Conservation (phyloP, 192 early-diverging fungal species). For the Diversispora epigaea region DNA sequence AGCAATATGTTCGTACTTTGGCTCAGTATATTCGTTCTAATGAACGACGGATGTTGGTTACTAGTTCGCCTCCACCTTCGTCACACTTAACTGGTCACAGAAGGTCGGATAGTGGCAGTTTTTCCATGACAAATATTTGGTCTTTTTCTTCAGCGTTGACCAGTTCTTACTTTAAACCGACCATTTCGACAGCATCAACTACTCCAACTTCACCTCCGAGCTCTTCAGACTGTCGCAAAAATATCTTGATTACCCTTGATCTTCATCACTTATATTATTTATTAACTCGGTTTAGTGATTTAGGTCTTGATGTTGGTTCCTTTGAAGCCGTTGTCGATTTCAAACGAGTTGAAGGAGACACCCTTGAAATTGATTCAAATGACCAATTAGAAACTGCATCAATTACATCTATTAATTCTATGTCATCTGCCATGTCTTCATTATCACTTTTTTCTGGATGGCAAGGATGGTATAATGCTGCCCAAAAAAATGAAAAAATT, state of each 20-base stretch:
- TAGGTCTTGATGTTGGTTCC: conserved; percentile 43
- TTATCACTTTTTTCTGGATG: conserved; percentile 45
- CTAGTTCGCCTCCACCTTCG: not conserved
- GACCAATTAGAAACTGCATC: conserved; percentile 25
- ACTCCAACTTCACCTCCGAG: conserved; percentile 32
- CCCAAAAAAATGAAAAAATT: conserved; percentile 5
- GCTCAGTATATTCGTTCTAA: conserved; percentile 56
- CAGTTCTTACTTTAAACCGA: conserved; percentile 27
- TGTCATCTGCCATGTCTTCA: conserved; percentile 46
- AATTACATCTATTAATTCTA: conserved; percentile 39
- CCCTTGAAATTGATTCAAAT: not conserved
- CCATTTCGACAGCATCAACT: conserved; percentile 37
- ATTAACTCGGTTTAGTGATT: conserved; percentile 42
- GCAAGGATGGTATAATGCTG: conserved; percentile 45
- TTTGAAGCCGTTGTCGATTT: conserved; percentile 19
- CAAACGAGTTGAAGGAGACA: not conserved
- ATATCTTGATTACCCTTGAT: conserved; percentile 39
- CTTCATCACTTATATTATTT: conserved; percentile 47
- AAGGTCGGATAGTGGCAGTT: conserved; percentile 24
- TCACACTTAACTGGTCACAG: conserved; percentile 23
- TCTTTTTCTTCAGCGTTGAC: conserved; percentile 34
- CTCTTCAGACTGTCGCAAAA: conserved; percentile 17
- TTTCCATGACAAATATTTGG: conserved; percentile 30
- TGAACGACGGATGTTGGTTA: conserved; percentile 42
- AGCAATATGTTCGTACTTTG: conserved; percentile 56